These are phyloP conservation scores for Paramecium tetraurelia DNA, from an alignment of 73 alveolate genomes.

Conservation along the genomic window DNA sequence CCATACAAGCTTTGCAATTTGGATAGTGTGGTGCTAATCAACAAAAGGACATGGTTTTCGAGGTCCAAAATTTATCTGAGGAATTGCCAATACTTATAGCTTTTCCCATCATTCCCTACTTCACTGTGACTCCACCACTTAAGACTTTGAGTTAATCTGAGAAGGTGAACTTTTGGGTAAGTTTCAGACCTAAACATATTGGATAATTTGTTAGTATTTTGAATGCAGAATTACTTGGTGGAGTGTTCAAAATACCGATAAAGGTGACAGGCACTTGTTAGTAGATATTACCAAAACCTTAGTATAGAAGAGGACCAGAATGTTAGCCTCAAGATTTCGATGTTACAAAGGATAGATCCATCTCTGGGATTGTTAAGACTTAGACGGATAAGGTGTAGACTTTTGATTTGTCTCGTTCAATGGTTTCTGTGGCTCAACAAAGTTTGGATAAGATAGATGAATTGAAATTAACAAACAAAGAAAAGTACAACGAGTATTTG, in stretches of 20 bases:
- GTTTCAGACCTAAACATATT: constrained; percentile 93
- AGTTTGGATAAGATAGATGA: constrained; percentile 77
- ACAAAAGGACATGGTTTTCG: constrained; percentile 83
- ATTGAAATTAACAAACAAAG: constrained; percentile 44
- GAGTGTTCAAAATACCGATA: constrained; percentile 89
- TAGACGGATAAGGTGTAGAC: constrained; percentile 19
- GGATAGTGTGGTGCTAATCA: constrained; percentile 93
- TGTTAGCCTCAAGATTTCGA: constrained; percentile 79
- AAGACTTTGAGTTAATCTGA: constrained; percentile 87
- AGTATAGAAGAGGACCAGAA: constrained; percentile 80
- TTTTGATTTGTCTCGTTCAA: constrained; percentile 19
- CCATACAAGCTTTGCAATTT: constrained; percentile 74
- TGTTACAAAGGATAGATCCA: background rate
- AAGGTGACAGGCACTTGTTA: constrained; percentile 85
- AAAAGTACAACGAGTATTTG: constrained; percentile 72
- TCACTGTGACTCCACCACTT: constrained; percentile 88
- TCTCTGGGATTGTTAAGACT: constrained; percentile 13
- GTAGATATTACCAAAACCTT: constrained; percentile 69
- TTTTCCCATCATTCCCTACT: constrained; percentile 88
- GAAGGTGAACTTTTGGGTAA: constrained; percentile 82
- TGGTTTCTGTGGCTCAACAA: background rate
- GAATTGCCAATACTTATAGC: constrained; percentile 89
- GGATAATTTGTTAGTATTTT: constrained; percentile 85
- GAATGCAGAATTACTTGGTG: constrained; percentile 81
- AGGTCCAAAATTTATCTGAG: constrained; percentile 89